A percentile compares a stretch with the other conserved stretches of the same genome.
These are phyloP conservation scores for Verticillium longisporum DNA, from an alignment of 2,329 filamentous ascomycete genomes.

Conservation along the genomic window DNA sequence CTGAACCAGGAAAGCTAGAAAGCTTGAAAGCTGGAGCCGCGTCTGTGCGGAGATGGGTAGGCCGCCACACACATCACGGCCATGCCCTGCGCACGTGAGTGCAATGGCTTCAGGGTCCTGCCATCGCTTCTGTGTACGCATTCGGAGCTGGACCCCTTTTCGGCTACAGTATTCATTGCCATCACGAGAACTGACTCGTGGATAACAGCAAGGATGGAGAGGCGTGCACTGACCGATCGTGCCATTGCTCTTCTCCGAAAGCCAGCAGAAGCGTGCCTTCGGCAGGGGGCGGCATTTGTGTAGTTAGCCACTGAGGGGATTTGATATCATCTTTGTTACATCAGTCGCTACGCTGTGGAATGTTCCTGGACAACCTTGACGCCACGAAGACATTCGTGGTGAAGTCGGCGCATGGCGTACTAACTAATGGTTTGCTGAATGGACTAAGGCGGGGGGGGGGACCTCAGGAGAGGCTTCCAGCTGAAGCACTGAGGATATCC, in stretches of 20 bases:
- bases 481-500: background rate
- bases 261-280: background rate
- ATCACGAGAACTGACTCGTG: background rate
- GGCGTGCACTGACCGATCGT: no score
- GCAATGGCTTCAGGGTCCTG: background rate
- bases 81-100: background rate
- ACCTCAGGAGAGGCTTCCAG: background rate
- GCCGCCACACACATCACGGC: background rate
- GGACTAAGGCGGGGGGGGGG: background rate
- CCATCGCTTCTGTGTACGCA: background rate
- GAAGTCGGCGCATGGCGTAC: background rate
- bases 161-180: background rate
- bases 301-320: no score
- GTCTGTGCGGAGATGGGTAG: background rate
- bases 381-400: background rate
- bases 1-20: background rate
- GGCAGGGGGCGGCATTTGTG: no score
- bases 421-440: background rate
- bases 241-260: no score
- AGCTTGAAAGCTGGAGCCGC: background rate
- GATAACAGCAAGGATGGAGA: no score
- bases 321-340: no score
- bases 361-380: background rate
- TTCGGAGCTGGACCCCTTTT: background rate
- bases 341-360: background rate